phyloP scores from a whole-genome alignment of 495 filamentous ascomycete species.

The Aspergillus carlsbadensis region DNA sequence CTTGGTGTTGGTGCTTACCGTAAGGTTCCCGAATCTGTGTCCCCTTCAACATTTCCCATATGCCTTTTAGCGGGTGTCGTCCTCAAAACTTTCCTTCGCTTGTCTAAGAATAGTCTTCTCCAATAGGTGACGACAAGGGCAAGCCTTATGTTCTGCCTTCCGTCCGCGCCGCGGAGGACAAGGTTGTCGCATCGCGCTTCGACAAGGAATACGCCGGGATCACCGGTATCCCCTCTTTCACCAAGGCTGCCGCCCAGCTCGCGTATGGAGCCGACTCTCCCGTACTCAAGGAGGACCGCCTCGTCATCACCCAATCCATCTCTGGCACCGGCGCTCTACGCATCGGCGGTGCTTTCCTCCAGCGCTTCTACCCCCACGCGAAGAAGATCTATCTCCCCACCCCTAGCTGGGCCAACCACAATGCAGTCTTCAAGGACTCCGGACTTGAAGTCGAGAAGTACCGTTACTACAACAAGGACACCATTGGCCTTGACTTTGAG shows the following conservation, averaged over 20 bases:
- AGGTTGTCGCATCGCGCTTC: constrained; percentile 68
- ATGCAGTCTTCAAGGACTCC: constrained; percentile 91
- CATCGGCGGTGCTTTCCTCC: constrained; percentile 90
- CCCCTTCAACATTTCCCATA: background rate
- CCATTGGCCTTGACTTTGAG: constrained; percentile 95
- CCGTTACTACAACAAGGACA: constrained; percentile 98
- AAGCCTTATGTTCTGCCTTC: constrained; percentile 98
- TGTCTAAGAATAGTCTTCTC: background rate
- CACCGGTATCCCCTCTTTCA: constrained; percentile 91
- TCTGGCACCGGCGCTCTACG: constrained; percentile 95
- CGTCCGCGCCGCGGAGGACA: constrained; percentile 84
- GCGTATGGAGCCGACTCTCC: constrained; percentile 83
- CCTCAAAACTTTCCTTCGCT: background rate
- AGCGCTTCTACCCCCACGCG: constrained; percentile 80
- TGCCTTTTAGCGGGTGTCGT: background rate
- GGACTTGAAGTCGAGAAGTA: constrained; percentile 89
- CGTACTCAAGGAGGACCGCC: constrained; percentile 70
- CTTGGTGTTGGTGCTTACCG: constrained; percentile 68
- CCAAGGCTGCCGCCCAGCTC: constrained; percentile 82
- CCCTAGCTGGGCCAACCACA: constrained; percentile 98
- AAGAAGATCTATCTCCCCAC: constrained; percentile 96
- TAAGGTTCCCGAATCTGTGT: constrained; percentile 24
- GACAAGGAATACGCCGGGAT: constrained; percentile 99
- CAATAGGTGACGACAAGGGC: constrained; percentile 80
- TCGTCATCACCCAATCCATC: constrained; percentile 96